A percentile compares a stretch with the other conserved stretches of the same genome.
Conservation (phyloP, 495 filamentous ascomycete genomes). For the Lophium mytilinum region DNA sequence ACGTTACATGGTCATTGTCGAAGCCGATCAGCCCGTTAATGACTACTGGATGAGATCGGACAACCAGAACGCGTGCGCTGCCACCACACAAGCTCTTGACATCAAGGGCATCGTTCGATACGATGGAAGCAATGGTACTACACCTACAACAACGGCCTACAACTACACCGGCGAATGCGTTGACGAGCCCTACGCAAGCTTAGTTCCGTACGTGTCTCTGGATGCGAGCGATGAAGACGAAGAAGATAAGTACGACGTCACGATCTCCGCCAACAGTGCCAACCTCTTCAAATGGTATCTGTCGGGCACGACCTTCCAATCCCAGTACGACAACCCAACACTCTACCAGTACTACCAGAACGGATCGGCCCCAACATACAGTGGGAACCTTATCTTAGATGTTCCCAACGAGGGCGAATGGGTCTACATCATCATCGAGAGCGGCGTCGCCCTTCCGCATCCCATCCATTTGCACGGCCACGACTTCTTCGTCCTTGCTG, state of each 20-base stretch:
- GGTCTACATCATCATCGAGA: slow-evolving; percentile 35
- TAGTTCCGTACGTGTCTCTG: slow-evolving; percentile 22
- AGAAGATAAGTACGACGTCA: slow-evolving; percentile 19
- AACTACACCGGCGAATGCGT: slow-evolving; percentile 31
- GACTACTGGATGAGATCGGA: slow-evolving; percentile 37
- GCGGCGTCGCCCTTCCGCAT: slow-evolving; percentile 15
- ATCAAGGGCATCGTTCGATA: slow-evolving; percentile 33
- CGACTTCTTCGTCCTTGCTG: slow-evolving; percentile 32
- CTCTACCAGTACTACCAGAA: slow-evolving; percentile 27
- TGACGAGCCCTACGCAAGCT: slow-evolving; percentile 31
- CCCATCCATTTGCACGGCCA: slow-evolving; percentile 34
- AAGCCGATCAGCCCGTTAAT: slow-evolving; percentile 29
- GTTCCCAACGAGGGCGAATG: slow-evolving; percentile 28
- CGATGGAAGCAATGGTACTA: slow-evolving; percentile 3
- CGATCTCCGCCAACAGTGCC: slow-evolving; percentile 16
- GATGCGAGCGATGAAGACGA: slow-evolving; percentile 15
- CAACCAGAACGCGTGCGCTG: slow-evolving; percentile 27
- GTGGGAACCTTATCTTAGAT: slow-evolving; percentile 27
- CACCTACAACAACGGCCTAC: slow-evolving; percentile 27
- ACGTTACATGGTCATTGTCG: slow-evolving; percentile 38
- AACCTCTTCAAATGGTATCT: slow-evolving; percentile 35
- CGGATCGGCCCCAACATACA: slow-evolving; percentile 19
- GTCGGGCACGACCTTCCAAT: slow-evolving; percentile 28
- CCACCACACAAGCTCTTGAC: slow-evolving; percentile 24
- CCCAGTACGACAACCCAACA: slow-evolving; percentile 29